Conservation (phyloP, 169 alveolate genomes). For the Theileria parva region DNA sequence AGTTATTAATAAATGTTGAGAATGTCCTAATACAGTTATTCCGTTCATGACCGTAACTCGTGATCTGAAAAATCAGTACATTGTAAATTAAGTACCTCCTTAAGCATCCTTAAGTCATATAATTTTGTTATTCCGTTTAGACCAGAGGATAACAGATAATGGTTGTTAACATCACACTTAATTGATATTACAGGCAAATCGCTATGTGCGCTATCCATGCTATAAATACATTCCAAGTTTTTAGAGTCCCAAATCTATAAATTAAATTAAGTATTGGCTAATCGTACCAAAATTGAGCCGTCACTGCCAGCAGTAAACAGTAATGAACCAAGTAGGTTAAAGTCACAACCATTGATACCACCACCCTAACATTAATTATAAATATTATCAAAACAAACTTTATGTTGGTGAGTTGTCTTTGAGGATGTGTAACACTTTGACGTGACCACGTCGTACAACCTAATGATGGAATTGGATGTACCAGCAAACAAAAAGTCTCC, state of each 20-base stretch:
- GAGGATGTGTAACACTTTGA: constrained; percentile 61
- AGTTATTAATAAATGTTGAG: constrained; percentile 24
- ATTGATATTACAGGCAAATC: constrained; percentile 68
- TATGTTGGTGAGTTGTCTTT: constrained; percentile 53
- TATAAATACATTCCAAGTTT: constrained; percentile 59
- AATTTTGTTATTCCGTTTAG: constrained; percentile 73
- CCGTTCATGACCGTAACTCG: constrained; percentile 29
- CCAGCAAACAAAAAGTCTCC: constrained; percentile 77
- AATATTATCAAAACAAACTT: constrained; percentile 1
- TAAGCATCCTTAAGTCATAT: constrained; percentile 67
- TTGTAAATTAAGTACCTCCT: constrained; percentile 37
- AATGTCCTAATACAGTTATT: constrained; percentile 34
- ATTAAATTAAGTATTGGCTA: not conserved
- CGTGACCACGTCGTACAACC: constrained; percentile 71
- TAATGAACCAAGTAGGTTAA: constrained; percentile 39
- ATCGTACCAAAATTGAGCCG: constrained; percentile 40
- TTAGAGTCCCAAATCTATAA: constrained; percentile 75
- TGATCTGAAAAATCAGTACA: constrained; percentile 3
- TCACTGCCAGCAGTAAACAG: constrained; percentile 67
- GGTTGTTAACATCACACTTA: constrained; percentile 56
- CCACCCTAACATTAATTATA: constrained; percentile 32
- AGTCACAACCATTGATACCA: constrained; percentile 62
- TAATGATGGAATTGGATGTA: constrained; percentile 65
- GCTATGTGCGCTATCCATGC: constrained; percentile 54
- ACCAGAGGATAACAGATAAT: constrained; percentile 70